phyloP scores from a whole-genome alignment of 352 stramenopile genomes.

The Phytophthora pisi region DNA sequence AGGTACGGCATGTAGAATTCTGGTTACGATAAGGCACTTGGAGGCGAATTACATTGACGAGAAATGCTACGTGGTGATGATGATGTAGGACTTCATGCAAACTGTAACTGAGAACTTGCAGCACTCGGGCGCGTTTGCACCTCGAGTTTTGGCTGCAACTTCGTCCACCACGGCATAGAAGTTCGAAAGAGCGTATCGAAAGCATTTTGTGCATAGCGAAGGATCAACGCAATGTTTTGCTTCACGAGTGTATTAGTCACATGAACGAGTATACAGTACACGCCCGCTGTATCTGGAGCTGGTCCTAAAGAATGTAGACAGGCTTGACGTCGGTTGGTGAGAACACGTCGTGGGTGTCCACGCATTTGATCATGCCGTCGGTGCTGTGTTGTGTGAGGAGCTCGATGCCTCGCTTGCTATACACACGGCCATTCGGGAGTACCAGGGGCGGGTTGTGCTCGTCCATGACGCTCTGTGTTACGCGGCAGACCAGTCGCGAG shows the following conservation, averaged over 20 bases:
- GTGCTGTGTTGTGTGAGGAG: constrained; percentile 49
- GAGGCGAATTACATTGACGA: not conserved
- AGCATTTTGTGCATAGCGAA: constrained; percentile 30
- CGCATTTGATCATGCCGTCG: constrained; percentile 69
- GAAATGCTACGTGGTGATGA: not conserved
- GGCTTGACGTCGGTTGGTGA: constrained; percentile 63
- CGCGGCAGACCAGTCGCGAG: constrained; percentile 79
- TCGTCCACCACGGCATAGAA: constrained; percentile 18
- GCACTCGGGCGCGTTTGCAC: constrained; percentile 69
- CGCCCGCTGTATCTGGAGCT: constrained; percentile 12
- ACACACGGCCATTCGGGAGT: constrained; percentile 85
- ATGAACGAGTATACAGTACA: constrained; percentile 10
- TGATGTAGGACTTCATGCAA: constrained; percentile 81
- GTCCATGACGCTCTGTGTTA: constrained; percentile 84
- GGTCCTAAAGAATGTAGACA: constrained; percentile 76
- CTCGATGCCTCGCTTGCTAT: constrained; percentile 78
- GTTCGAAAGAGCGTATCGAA: constrained; percentile 2
- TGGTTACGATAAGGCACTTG: not conserved
- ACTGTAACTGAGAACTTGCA: constrained; percentile 77
- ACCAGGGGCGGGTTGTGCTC: constrained; percentile 85
- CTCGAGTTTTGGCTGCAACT: constrained; percentile 18
- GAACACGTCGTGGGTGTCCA: constrained; percentile 77
- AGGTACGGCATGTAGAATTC: constrained; percentile 42
- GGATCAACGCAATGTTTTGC: constrained; percentile 22
- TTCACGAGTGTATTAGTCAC: constrained; percentile 11